Evolutionary conservation across 495 filamentous ascomycete genomes (phyloP).

Genomic region (Cladorrhinum samala): DNA sequence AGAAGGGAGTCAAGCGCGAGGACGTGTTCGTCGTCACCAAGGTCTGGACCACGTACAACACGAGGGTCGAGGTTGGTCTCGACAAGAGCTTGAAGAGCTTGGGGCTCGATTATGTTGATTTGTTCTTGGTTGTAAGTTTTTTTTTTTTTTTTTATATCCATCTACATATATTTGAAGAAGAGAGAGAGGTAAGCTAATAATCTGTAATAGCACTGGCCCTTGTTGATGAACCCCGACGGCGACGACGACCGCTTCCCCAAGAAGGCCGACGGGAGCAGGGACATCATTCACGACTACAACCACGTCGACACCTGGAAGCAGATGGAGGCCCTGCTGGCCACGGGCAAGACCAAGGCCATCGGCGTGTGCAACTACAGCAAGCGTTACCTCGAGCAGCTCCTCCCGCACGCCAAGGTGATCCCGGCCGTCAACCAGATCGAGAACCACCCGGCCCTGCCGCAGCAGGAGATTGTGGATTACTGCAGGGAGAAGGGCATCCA

Average conservation of each 20-base stretch:
- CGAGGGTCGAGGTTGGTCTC: constrained; percentile 58
- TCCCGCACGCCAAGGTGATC: constrained; percentile 56
- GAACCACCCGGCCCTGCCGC: constrained; percentile 77
- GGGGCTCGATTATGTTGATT: constrained; percentile 73
- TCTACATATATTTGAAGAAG: too few species aligned
- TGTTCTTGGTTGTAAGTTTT: constrained; percentile 53
- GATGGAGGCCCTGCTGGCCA: constrained; percentile 66
- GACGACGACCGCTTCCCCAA: constrained; percentile 75
- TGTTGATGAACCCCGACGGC: constrained; percentile 73
- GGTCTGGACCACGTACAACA: constrained; percentile 75
- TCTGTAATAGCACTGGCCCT: constrained; percentile 61
- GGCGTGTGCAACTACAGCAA: constrained; percentile 81
- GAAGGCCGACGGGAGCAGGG: constrained; percentile 60
- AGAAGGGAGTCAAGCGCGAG: constrained; percentile 60
- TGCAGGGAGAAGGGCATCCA: constrained; percentile 69
- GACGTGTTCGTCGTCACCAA: constrained; percentile 81
- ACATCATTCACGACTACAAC: constrained; percentile 57
- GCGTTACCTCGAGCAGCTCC: constrained; percentile 64
- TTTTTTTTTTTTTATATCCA: not conserved
- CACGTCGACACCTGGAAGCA: constrained; percentile 72
- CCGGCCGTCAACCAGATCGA: constrained; percentile 93
- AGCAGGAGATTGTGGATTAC: constrained; percentile 77
- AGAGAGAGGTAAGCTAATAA: constrained; percentile 25
- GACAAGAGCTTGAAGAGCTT: constrained; percentile 66
- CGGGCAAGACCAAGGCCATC: constrained; percentile 68